Conservation (phyloP, 78 protist genomes). For the Andalucia godoyi region DNA sequence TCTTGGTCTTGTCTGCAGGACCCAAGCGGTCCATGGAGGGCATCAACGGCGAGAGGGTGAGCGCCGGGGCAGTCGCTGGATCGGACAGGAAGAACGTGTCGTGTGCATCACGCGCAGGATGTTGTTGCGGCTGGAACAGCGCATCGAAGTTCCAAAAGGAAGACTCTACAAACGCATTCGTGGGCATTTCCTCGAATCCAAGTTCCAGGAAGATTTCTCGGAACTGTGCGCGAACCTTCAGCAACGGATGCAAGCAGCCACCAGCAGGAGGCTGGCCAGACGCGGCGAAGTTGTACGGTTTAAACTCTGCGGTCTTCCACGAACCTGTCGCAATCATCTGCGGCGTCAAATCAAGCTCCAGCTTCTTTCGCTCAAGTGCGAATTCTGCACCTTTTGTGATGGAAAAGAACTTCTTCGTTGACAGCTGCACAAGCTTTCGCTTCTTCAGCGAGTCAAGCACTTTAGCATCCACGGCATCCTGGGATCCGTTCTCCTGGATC, state of each 20-base stretch:
- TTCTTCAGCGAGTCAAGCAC: slow-evolving; percentile 32
- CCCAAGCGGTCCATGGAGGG: no score
- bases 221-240: slow-evolving; percentile 82
- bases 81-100: slow-evolving; percentile 95
- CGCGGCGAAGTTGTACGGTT: slow-evolving; percentile 47
- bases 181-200: slow-evolving; percentile 96
- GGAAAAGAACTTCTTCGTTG: not conserved
- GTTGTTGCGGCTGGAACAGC: slow-evolving; percentile 97
- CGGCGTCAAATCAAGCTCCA: slow-evolving; percentile 12
- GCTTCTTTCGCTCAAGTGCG: not conserved
- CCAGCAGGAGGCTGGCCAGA: slow-evolving; percentile 13
- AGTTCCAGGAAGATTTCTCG: slow-evolving; percentile 88
- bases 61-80: slow-evolving; percentile 9
- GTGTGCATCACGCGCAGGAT: slow-evolving; percentile 98
- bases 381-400: slow-evolving; percentile 5
- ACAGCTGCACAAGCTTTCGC: slow-evolving; percentile 9
- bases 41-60: no score
- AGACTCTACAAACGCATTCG: slow-evolving; percentile 78
- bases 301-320: slow-evolving; percentile 21
- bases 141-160: slow-evolving; percentile 99
- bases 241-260: slow-evolving; percentile 90
- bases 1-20: no score
- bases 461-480: no score
- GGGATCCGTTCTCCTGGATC: no score
- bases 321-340: slow-evolving; percentile 16